Base-by-base conservation (phyloP, 495 filamentous ascomycete genomes). In the Neurospora terricola region DNA sequence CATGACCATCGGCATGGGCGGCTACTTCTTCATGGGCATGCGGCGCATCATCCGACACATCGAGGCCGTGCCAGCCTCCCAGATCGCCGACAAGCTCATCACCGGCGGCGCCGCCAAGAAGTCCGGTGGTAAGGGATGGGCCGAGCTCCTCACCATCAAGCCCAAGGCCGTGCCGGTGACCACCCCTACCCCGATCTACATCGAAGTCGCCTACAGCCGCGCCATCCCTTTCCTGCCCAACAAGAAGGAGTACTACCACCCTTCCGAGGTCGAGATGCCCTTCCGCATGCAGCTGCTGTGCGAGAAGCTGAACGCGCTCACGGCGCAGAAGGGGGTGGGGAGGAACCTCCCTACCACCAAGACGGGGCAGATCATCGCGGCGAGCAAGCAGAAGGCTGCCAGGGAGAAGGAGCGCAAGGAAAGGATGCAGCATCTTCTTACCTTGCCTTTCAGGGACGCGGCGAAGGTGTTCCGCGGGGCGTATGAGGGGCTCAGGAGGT, bases 361-460 rank as follows among this genome's bases (percentile, higher is more conserved):
- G 14, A 66, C 54, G 1, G 54, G 54, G 7, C 54, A 66, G 14
- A 34, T 66, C 23, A 66, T 66, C 2, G 54, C 54, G 71, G 72
- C 69, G 74, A 78, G 72, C 70, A 76, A 66, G 75, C 75, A 37
- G 77, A 80, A 69, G 76, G 78, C 27, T 69, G 74, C 76, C 1
- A 74, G 75, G 72, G 79, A 77, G 62, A 76, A 79, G 71, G 81
- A 76, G 72, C 76, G 81, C 54, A 78, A 86, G 73, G 82, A 84
- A 66, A 80, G 84, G 75, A 80, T 81, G 76, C 77, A 82, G 70
- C 82, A 84, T 76, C 72, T 87, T 45, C 78, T 88, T 81, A 87
- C 84, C 6, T 76, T 79, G 69, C 86, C 86, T n/a, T 86, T 88
- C 75, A 78, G 86, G 27, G 81, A 86, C 69, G 80, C 77, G 1